Base-by-base conservation (phyloP, 768 basidiomycete species). In the Collybia mongolica region DNA sequence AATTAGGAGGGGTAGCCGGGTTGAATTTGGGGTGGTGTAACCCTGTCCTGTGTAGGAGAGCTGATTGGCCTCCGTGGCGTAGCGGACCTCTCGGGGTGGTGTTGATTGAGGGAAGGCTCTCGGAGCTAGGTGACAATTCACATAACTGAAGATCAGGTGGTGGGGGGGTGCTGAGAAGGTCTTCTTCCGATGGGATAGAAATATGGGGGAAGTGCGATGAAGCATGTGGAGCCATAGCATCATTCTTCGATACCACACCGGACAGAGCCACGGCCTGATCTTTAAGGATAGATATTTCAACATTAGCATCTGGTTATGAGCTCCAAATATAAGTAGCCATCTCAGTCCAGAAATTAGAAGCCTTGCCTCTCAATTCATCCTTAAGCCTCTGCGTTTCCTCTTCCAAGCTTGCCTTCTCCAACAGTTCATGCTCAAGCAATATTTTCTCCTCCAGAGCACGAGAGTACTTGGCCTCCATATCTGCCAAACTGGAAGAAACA, bases 391-490 rank as follows among this genome's bases (percentile, higher is more conserved):
- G 97, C 41, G 77, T 81, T 60, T 95, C 89, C 66, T 96, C 95
- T 62, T 98, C 94, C 39, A 97, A 63, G 55, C 78, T 84, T 3
- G 93, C 91, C 66, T 96, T 97, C 67, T 88, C 88, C 22, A 98
- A 72, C 26, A 98, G 75, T 60, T 99, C 97, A 56, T 98, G 93
- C 67, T 99, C 97, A 32, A 98, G 79, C 22, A 99, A 72, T 48
- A 98, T 98, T 72, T 98, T 98, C 72, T 98, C 94, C 68, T 99
- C 97, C 28, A 98, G 74, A 1, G 88, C 89, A 46, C 86, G 81
- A 52, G 93, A 85, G 71, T 98, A 96, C 65, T 88, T 93, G 58
- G 82, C 74, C 70, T 97, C 94, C 60, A 92, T 75, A 63, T 90
- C 89, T 3, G 87, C 88, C 58, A 95, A 69, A 59, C 82, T 89